Evolutionary conservation across 2,329 filamentous ascomycete genomes (phyloP).

Genomic region (Aspergillaceae sp.): DNA sequence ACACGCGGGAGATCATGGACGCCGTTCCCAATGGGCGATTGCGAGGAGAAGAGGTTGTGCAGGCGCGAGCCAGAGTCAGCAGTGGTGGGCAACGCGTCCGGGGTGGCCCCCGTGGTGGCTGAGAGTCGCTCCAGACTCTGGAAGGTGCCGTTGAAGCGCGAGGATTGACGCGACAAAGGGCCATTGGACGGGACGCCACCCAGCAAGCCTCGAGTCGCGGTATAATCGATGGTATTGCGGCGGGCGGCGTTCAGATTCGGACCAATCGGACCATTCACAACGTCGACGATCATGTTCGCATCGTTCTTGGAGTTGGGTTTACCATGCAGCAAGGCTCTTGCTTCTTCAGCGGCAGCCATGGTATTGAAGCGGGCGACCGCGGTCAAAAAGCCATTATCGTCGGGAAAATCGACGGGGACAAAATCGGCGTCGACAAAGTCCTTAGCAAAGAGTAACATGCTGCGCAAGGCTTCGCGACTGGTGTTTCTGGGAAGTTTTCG

Average conservation of each 20-base stretch:
- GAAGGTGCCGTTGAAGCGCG: constrained; percentile 54
- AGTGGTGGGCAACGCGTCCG: constrained; percentile 43
- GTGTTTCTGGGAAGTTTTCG: constrained; percentile 53
- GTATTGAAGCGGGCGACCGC: constrained; percentile 53
- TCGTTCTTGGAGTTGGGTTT: constrained; percentile 55
- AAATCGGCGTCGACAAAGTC: constrained; percentile 54
- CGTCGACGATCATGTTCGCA: constrained; percentile 49
- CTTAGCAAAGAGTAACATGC: constrained; percentile 58
- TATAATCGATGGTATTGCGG: constrained; percentile 48
- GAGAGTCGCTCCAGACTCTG: constrained; percentile 51
- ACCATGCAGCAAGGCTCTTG: constrained; percentile 50
- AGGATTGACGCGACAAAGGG: constrained; percentile 44
- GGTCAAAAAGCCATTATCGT: constrained; percentile 49
- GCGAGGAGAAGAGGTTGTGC: constrained; percentile 53
- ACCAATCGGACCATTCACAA: constrained; percentile 38
- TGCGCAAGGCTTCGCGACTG: constrained; percentile 50
- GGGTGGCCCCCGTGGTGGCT: constrained; percentile 39
- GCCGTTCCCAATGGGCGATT: constrained; percentile 50
- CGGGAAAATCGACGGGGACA: constrained; percentile 45
- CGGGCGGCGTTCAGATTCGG: constrained; percentile 29
- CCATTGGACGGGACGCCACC: constrained; percentile 26
- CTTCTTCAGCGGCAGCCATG: constrained; percentile 50
- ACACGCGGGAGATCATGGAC: constrained; percentile 44
- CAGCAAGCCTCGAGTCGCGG: constrained; percentile 26
- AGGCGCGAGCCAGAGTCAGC: constrained; percentile 40